phyloP scores from a whole-genome alignment of 441 rosid genomes.

The Populus hybrid region DNA sequence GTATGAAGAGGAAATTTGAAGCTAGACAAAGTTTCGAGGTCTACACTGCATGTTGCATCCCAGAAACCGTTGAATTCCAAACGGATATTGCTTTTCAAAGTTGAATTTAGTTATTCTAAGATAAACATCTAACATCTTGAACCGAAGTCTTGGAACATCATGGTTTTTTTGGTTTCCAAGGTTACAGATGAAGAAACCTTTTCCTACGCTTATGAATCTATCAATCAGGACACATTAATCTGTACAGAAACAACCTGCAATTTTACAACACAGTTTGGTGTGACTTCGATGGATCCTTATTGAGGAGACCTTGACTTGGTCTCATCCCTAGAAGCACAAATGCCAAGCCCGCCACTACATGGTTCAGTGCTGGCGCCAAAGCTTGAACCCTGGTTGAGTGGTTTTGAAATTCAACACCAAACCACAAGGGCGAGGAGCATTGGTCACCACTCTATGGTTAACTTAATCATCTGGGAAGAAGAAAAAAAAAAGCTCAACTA shows the following conservation, averaged over 20 bases:
- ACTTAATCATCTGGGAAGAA: neutral
- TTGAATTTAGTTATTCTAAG: conserved; percentile 2
- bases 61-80: neutral
- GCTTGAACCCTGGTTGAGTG: too few species aligned
- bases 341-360: conserved; percentile 23
- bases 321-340: conserved; percentile 10
- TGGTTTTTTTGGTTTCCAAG: conserved; percentile 19
- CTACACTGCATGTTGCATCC: neutral
- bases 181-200: conserved; percentile 21
- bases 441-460: too few species aligned
- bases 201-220: conserved; percentile 24
- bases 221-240: conserved; percentile 32
- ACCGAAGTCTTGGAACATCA: conserved; percentile 18
- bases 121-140: conserved; percentile 17
- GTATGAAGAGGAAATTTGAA: neutral
- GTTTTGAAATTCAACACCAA: too few species aligned
- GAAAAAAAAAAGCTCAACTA: neutral
- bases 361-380: conserved; percentile 7
- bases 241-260: conserved; percentile 44
- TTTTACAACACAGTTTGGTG: conserved; percentile 30
- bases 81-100: neutral
- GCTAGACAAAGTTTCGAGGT: neutral
- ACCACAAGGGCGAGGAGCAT: too few species aligned
- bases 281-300: conserved; percentile 26
- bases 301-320: conserved; percentile 15